Base-by-base conservation (phyloP, 139 green algal genomes). In the Coccomyxa sp. region DNA sequence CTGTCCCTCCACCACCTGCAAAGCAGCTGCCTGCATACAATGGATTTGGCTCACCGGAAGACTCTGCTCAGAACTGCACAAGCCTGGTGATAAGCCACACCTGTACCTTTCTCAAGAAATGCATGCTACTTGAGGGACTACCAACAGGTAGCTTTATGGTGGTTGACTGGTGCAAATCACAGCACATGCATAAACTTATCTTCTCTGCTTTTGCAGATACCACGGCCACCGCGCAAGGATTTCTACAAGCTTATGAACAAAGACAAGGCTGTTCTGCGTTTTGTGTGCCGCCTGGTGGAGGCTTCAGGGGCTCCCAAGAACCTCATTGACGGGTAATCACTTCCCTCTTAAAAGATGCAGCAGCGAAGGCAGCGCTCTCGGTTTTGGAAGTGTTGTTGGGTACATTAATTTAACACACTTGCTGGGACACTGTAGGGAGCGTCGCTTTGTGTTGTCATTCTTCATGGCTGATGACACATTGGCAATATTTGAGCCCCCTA, bases 201-300 rank as follows among this genome's bases (percentile, higher is more conserved):
- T 51, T 51, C 38, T 51, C 38, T 51, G 38, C 38, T 51, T 30
- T n/a, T 66, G 21, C 17, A 77, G 71, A 16, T 77, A n/a, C 71
- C 27, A 30, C n/a, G 71, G 71, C 79, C 79, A 12, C 83, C 83
- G 15, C 75, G 59, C 38, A 75, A 76, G 45, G 89, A 98, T 88
- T 93, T 96, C 87, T 91, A 93, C 87, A 96, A 96, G 88, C 89
- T 96, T 32, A 96, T 97, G 92, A 94, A 95, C 90, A 95, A 95
- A 87, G 93, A 97, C 87, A 93, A 93, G 82, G 95, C 95, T 85
- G 90, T 96, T 21, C 82, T 97, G 86, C 90, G 93, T 77, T 97
- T 97, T 75, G 74, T 67, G 51, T 79, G 59, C 28, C 77, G 81
- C 79, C 82, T 95, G 60, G 75, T 89, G 38, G 88, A 92, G 76